Percentiles rank a stretch among this genome's conserved stretches.
Evolutionary conservation across 2,329 filamentous ascomycete genomes (phyloP).

Genomic region (Rhinocladiella similis): DNA sequence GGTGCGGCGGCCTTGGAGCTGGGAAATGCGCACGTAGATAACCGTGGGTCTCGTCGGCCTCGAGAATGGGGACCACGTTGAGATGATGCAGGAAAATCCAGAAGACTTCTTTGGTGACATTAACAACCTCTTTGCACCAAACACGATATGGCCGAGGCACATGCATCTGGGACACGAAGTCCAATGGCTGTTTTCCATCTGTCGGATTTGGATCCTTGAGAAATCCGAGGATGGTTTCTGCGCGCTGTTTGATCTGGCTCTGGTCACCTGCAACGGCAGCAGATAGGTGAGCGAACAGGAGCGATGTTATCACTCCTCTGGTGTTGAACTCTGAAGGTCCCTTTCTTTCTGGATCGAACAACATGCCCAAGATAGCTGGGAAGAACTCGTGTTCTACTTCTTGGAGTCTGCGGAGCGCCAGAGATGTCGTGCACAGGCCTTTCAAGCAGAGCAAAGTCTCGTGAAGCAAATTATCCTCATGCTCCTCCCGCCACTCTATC

Average conservation of each 20-base stretch:
- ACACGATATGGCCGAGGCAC: constrained; percentile 83
- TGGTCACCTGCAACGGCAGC: constrained; percentile 51
- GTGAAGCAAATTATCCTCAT: constrained; percentile 89
- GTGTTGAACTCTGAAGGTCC: constrained; percentile 93
- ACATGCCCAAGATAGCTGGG: constrained; percentile 79
- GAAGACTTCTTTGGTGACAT: constrained; percentile 96
- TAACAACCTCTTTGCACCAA: constrained; percentile 90
- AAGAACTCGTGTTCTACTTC: constrained; percentile 80
- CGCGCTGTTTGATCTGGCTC: constrained; percentile 65
- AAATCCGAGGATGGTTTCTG: constrained; percentile 73
- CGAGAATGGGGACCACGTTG: constrained; percentile 69
- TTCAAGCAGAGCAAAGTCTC: constrained; percentile 92
- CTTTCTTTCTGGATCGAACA: constrained; percentile 98
- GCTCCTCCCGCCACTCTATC: constrained; percentile 96
- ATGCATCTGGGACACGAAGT: constrained; percentile 88
- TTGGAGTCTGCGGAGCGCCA: constrained; percentile 78
- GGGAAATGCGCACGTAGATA: constrained; percentile 70
- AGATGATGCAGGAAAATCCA: constrained; percentile 98
- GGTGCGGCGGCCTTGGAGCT: constrained; percentile 80
- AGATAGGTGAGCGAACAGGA: constrained; percentile 86
- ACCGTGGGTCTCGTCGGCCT: constrained; percentile 34
- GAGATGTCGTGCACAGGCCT: constrained; percentile 86
- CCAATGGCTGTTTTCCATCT: constrained; percentile 73
- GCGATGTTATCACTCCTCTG: constrained; percentile 81
- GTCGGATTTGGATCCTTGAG: constrained; percentile 76